These are phyloP conservation scores for Akanthomyces dipterigenus DNA, from an alignment of 2,329 filamentous ascomycete genomes.

Conservation along the genomic window DNA sequence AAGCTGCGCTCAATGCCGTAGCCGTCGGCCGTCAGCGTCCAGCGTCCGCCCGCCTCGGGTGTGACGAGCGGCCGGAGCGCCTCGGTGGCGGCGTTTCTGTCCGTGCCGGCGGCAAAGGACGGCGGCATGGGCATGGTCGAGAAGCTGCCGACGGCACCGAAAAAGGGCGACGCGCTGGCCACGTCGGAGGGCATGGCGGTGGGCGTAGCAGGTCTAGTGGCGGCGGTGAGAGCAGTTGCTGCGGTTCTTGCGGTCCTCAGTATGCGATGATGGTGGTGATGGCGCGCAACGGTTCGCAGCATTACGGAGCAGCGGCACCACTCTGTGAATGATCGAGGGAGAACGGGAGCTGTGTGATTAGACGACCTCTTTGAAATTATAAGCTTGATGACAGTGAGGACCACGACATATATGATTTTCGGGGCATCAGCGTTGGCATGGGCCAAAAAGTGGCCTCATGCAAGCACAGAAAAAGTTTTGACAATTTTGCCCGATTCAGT, in stretches of 20 bases:
- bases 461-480: not conserved
- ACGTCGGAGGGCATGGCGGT: slow-evolving; percentile 9
- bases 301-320: not conserved
- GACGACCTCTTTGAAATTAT: not conserved
- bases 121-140: slow-evolving; percentile 23
- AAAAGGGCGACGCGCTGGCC: not conserved
- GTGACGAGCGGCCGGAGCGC: slow-evolving; percentile 34
- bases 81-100: slow-evolving; percentile 30
- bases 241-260: not conserved
- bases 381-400: not conserved
- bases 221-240: not conserved
- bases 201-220: not conserved
- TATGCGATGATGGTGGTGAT: not conserved
- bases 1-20: slow-evolving; percentile 53
- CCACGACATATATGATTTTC: not conserved
- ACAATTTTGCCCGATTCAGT: not conserved
- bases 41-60: slow-evolving; percentile 33
- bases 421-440: not conserved
- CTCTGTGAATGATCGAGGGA: no score
- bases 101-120: slow-evolving; percentile 40
- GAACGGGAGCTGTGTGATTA: not conserved
- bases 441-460: slow-evolving; percentile 6
- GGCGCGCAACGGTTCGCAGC: not conserved
- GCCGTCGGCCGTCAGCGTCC: slow-evolving; percentile 44
- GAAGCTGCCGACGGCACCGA: slow-evolving; percentile 6